Base-by-base conservation (phyloP, 805 yeast species). In the Yamadazyma ubonensis region DNA sequence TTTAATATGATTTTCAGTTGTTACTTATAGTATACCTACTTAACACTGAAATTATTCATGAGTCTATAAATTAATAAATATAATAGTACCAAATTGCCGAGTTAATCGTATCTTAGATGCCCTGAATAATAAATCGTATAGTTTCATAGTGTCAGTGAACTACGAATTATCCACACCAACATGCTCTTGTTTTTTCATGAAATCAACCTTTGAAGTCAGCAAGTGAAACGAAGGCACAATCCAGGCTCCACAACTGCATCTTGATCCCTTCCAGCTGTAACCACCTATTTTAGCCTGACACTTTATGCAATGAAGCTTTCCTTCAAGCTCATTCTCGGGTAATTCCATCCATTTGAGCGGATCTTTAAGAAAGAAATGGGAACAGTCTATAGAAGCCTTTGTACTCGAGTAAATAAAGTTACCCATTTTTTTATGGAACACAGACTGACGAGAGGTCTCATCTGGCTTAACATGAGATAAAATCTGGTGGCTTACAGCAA, bases 201-300 rank as follows among this genome's bases (percentile, higher is more conserved):
- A 57, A 22, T 91, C 97, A 4, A 87, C 91, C 57, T 86, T 86
- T 5, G 89, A 83, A 20, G 81, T 70, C 58, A 82, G 89, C 40
- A 93, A 61, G 58, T 86, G 87, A 44, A 93, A 74, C 1, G 95
- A 95, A 0, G 99, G 99, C 7, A 87, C 76, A 72, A 91, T 82
- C 99, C 99, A 93, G 52, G 78, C 79, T 2, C 97, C 97, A 61
- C 99, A 93, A 42, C 93, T 79, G 60, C 99, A 93, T 52, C 95
- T 69, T 2, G 91, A 79, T 0, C 99, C 99, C 53, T 82, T 86
- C 99, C 99, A 93, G 46, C 82, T 79, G 58, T 89, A 93, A 0
- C 87, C 89, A 10, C 99, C 99, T 2, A 93, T 78, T 63, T 91
- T 93, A 11, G 85, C 71, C 4, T 69, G 67, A 66, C 99, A 93